These are phyloP conservation scores for Sesbania bispinosa DNA, from an alignment of 306 rosid genomes.

Conservation along the genomic window DNA sequence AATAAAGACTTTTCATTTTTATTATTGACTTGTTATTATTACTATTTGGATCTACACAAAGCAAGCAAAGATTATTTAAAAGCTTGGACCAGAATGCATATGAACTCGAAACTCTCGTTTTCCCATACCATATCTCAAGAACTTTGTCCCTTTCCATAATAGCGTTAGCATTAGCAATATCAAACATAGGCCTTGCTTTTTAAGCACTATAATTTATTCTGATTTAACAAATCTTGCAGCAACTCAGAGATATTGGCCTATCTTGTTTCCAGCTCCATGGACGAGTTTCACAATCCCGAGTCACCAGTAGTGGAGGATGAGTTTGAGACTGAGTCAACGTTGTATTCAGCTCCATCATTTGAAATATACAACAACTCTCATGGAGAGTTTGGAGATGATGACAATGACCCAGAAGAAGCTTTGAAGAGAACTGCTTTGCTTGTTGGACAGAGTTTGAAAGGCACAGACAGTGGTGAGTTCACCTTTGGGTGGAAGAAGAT, in stretches of 20 bases:
- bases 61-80: background rate
- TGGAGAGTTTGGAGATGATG: conserved; percentile 33
- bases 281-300: conserved; percentile 11
- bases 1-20: no score
- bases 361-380: conserved; percentile 36
- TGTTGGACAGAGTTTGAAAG: conserved; percentile 32
- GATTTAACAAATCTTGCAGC: background rate
- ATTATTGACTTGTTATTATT: no score
- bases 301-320: conserved; percentile 22
- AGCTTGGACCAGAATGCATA: conserved; percentile 1
- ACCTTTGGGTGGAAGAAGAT: conserved; percentile 43
- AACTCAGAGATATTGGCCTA: background rate
- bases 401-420: conserved; percentile 28
- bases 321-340: conserved; percentile 10
- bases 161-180: background rate
- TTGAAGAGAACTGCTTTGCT: conserved; percentile 36
- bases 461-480: conserved; percentile 28
- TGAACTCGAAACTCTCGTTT: background rate
- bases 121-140: background rate
- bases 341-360: conserved; percentile 66
- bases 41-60: no score
- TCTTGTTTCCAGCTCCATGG: conserved; percentile 19
- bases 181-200: background rate
- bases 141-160: background rate
- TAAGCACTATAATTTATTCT: no score